Evolutionary conservation across 805 yeast genomes (phyloP), one percentile per base, ranked within the genome.

Genomic region (Kodamaea nitidulidarum): DNA sequence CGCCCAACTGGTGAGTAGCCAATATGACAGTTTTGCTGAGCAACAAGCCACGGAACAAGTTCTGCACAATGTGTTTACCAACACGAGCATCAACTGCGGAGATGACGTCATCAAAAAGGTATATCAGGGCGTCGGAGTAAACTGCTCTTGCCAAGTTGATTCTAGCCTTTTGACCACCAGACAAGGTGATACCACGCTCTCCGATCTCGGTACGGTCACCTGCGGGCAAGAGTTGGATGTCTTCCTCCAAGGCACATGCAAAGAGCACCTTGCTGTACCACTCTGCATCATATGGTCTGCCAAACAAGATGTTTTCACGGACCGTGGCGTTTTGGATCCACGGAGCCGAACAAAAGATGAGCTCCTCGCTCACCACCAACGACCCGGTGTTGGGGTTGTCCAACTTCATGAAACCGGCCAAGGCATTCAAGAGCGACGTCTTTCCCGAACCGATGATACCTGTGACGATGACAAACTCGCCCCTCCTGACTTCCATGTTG

Each of bases 111-210:
- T 68, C 73, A 40, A 68, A 56, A 32, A 68, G 54, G 24, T 66
- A 49, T 15, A 62, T 58, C 17, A 56, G 52, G 8, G 64, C 53
- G 28, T 55, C 52, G 7, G 63, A 50, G 49, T 68, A 68, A 22
- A 56, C 61, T 5, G 73, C 70, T 50, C 73, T 59, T 15, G 73
- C 73, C 52, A 68, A 59, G 48, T 61, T 65, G 36, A 68, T 61
- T 50, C 73, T 53, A 16, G 73, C 72, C 47, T 67, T 67, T 51
- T 68, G 73, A 12, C 73, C 73, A 17, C 73, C 73, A 26, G 71
- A 65, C 31, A 68, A 58, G 1, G 70, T 68, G 36, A 67, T 56
- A 40, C 73, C 73, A 42, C 70, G 56, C 50, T 68, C 73, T 38
- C 73, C 73, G 39, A 68, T 63, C 49, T 68, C 73, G 14, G 73